Evolutionary conservation across 2,329 filamentous ascomycete species (phyloP), one percentile per base, ranked within the genome.

Genomic region (Aspergillus fischeri): DNA sequence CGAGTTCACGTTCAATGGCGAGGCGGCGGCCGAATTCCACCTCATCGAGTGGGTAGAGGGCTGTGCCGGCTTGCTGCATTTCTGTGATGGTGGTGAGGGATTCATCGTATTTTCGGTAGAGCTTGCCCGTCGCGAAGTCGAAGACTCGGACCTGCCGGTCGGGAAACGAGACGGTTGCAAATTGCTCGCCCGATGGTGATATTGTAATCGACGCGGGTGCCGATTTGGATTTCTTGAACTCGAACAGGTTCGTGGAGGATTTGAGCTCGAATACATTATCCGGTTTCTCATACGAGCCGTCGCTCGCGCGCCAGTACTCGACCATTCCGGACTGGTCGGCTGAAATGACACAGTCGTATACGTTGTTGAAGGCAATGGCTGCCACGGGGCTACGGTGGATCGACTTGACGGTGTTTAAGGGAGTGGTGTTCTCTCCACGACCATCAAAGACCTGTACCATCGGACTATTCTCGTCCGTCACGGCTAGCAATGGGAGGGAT

Each of bases 191-290:
- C 0, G 88, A 88, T 0, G 92, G 92, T 0, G 94, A 97, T 49
- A 99, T 83, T 0, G 89, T 90, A 51, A 99, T 80, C 10, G 90
- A 90, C 3, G 87, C 85, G 0, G 93, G 92, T 0, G 88, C 84
- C 0, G 92, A 90, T 73, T 96, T 97, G 52, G 90, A 84, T 75
- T 97, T 97, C 70, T 96, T 97, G 78, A 99, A 97, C 53, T 96
- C 93, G 69, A 97, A 99, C 1, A 99, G 81, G 67, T 90, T 94
- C 2, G 94, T 99, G 1, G 90, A 88, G 70, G 91, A 96, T 77
- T 99, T 99, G 77, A 92, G 90, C 64, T 91, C 84, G 71, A 96
- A 99, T 20, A 99, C 92, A 53, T 86, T 91, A 64, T 92, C 87
- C 0, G 94, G 94, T 74, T 97, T 97, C 68, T 96, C 91, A 72